Conservation (phyloP, 1,139 yeast genomes). For the Kurtzmaniella quercitrusa region DNA sequence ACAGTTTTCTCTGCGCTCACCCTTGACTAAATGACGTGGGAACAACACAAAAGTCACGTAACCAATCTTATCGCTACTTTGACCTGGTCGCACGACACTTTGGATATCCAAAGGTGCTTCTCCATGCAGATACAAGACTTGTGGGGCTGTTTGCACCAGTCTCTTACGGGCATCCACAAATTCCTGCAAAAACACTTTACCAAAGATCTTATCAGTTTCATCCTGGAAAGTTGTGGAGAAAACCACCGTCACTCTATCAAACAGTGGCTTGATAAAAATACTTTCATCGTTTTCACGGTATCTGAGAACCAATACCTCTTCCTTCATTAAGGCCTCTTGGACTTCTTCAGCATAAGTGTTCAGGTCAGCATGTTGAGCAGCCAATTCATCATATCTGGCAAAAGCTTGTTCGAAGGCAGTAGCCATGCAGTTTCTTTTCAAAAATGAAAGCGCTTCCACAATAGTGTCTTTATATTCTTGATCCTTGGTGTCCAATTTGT, state of each 20-base stretch:
- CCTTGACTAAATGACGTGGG: conserved; percentile 69
- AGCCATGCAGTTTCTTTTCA: conserved; percentile 85
- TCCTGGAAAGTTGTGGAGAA: conserved; percentile 94
- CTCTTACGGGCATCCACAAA: conserved; percentile 94
- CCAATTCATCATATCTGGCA: conserved; percentile 66
- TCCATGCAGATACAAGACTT: conserved; percentile 82
- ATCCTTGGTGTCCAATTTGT: conserved; percentile 29
- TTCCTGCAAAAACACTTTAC: conserved; percentile 93
- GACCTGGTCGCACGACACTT: conserved; percentile 25
- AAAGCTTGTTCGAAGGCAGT: conserved; percentile 92
- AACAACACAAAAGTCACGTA: conserved; percentile 72
- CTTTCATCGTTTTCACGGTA: conserved; percentile 88
- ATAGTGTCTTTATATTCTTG: conserved; percentile 49
- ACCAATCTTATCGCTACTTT: conserved; percentile 53
- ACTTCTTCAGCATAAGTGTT: conserved; percentile 50
- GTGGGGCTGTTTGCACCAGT: conserved; percentile 97
- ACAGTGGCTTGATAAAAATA: conserved; percentile 85
- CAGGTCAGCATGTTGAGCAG: conserved; percentile 46
- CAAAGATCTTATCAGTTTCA: conserved; percentile 93
- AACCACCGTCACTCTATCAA: conserved; percentile 94
- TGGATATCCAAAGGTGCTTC: conserved; percentile 92
- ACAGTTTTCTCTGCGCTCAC: conserved; percentile 75
- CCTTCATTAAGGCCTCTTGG: conserved; percentile 45
- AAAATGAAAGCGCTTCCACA: conserved; percentile 61
- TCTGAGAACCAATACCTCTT: conserved; percentile 67